A percentile compares a stretch with the other conserved stretches of the same genome.
phyloP scores from a whole-genome alignment of 345 rosid genomes.

The Citrus hindsii region DNA sequence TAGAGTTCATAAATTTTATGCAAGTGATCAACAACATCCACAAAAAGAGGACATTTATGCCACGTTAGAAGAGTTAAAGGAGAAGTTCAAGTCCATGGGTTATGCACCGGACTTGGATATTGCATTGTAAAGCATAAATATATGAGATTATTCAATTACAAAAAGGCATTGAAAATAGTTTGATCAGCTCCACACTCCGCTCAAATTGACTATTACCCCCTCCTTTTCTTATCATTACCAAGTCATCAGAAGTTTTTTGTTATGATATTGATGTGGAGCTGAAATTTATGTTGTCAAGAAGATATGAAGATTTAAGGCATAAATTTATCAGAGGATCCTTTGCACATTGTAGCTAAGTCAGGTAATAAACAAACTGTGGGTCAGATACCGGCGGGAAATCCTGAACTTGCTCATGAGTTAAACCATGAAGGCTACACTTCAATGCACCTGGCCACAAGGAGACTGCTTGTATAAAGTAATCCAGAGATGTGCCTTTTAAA shows the following conservation, averaged over 20 bases:
- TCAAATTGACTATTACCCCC: background rate
- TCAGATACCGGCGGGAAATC: background rate
- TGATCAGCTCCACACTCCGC: background rate
- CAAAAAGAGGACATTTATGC: slow-evolving; percentile 33
- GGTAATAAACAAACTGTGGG: background rate
- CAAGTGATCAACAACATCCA: slow-evolving; percentile 37
- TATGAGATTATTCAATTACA: background rate
- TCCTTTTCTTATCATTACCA: background rate
- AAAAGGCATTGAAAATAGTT: background rate
- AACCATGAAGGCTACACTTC: background rate
- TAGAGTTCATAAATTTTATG: slow-evolving; percentile 32
- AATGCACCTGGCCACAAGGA: background rate
- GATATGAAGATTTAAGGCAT: background rate
- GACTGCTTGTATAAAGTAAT: background rate
- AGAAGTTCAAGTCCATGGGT: slow-evolving; percentile 16
- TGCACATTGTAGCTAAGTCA: background rate
- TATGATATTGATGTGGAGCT: background rate
- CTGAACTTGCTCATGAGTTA: background rate
- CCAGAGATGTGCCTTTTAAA: background rate
- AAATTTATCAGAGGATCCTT: background rate
- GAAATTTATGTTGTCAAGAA: background rate
- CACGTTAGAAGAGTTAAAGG: slow-evolving; percentile 25
- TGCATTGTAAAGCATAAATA: background rate
- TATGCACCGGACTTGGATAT: slow-evolving; percentile 3
- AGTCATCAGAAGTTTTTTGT: background rate